Evolutionary conservation across 2,329 filamentous ascomycete species (phyloP).

Genomic region (Ceratocystis alfenasii): DNA sequence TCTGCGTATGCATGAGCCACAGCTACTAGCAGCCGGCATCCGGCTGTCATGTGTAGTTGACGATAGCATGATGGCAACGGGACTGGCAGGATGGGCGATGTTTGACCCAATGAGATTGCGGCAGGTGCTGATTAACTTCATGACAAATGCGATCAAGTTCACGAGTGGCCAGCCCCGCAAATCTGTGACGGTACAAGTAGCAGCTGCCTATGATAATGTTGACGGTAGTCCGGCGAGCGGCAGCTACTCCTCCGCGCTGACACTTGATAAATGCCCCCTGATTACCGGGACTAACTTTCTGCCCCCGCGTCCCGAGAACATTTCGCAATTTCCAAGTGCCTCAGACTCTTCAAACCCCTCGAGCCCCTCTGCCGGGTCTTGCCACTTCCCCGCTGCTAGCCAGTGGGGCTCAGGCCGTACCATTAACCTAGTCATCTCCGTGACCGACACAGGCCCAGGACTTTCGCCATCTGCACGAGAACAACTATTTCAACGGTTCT

Average conservation of each 20-base stretch:
- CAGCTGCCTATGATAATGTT: conserved; percentile 45
- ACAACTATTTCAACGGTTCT: conserved; percentile 55
- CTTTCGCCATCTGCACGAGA: conserved; percentile 53
- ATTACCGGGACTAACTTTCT: conserved; percentile 14
- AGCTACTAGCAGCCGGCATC: conserved; percentile 60
- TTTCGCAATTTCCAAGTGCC: conserved; percentile 20
- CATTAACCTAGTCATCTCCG: conserved; percentile 60
- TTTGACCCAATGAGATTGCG: conserved; percentile 63
- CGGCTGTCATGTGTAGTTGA: conserved; percentile 57
- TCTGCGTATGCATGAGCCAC: conserved; percentile 68
- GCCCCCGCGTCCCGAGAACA: conserved; percentile 10
- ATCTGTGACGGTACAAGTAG: conserved; percentile 52
- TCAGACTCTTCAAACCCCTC: too few species aligned
- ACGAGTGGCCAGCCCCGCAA: conserved; percentile 48
- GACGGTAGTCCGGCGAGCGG: conserved; percentile 45
- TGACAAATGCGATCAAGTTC: conserved; percentile 56
- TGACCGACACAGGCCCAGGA: conserved; percentile 59
- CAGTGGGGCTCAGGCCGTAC: conserved; percentile 58
- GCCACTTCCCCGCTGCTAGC: not conserved
- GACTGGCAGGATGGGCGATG: conserved; percentile 48
- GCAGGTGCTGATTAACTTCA: conserved; percentile 65
- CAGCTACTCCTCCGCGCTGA: conserved; percentile 43
- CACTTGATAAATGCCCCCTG: conserved; percentile 27
- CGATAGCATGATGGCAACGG: conserved; percentile 51
- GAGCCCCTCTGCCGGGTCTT: not conserved